Conservation (phyloP, 345 rosid species). For the Raphanus raphanistrum region DNA sequence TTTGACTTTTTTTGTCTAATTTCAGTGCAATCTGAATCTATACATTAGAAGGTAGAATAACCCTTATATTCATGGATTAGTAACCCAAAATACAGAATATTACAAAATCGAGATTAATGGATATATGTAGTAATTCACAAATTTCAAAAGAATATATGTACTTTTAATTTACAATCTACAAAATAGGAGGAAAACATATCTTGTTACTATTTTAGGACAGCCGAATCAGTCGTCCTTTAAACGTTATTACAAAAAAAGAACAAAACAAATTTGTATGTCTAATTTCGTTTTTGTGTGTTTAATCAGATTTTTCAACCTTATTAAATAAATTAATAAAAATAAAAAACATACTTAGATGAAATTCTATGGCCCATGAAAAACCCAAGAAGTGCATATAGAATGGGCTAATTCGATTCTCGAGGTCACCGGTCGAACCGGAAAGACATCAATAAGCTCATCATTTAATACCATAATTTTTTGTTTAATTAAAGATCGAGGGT, state of each 20-base stretch:
- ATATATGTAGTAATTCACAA: background rate
- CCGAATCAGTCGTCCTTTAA: conserved; percentile 12
- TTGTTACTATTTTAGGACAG: conserved; percentile 23
- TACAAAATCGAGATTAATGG: background rate
- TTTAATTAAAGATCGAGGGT: too few relatives aligned
- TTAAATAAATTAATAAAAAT: background rate
- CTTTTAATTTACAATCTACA: background rate
- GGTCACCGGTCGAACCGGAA: background rate
- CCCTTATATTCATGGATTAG: background rate
- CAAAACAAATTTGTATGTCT: background rate
- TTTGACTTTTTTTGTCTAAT: background rate
- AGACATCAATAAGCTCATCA: too few relatives aligned
- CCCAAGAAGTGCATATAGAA: background rate
- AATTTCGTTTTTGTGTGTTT: background rate
- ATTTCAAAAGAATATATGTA: background rate
- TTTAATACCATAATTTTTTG: too few relatives aligned
- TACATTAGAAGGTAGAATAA: background rate
- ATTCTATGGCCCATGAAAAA: background rate
- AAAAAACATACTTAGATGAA: background rate
- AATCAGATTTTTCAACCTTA: background rate
- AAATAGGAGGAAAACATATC: conserved; percentile 10
- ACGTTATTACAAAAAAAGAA: background rate
- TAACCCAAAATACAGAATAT: background rate
- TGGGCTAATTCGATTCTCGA: background rate
- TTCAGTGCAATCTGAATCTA: background rate